Evolutionary conservation across 2,329 filamentous ascomycete genomes (phyloP), one percentile per base, ranked within the genome.

Genomic region (Ilyonectria robusta): DNA sequence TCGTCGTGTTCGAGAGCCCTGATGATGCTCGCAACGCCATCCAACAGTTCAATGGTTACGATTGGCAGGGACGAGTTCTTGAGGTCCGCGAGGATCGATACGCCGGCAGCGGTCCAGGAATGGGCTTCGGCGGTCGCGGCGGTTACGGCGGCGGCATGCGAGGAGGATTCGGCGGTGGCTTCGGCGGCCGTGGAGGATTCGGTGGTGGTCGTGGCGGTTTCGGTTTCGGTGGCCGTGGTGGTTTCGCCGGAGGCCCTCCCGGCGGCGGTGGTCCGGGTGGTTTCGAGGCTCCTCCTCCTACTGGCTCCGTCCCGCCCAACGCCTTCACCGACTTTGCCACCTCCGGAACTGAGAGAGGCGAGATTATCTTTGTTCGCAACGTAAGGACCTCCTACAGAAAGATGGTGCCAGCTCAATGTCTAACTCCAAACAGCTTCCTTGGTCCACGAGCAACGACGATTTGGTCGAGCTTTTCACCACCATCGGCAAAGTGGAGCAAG

Each of bases 381-480:
- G 94, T 97, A 84, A 91, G 94, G 88, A 29, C 37, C 10, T 21
- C 31, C 17, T 10, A 26, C 8, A 8, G 6, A 4, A 33, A 15
- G 11, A 9, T 19, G 40, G 15, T 19, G 23, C 23, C 15, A 17
- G 44, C 44, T 1, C 37, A 23, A 40, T 26, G n/a, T 37, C 69
- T 78, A 63, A 77, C 59, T 77, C 69, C 76, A 17, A 53, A 47
- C 76, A 97, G 95, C 89, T 99, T 70, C 96, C 96, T 13, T 99
- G 96, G 96, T 98, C 96, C 31, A 99, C 96, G 17, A 98, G 95
- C 85, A 98, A 99, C 78, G 96, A 99, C 70, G 96, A 99, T 81
- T 86, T 99, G 29, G 90, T 98, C 64, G 96, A 99, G 80, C 88
- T 99, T 21, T 99, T 99, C 85, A 95, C 93, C 19, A 99, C 96